A percentile compares a stretch with the other conserved stretches of the same genome.
phyloP scores from a whole-genome alignment of 1,284 basidiomycete species.

The Malassezia globosa region DNA sequence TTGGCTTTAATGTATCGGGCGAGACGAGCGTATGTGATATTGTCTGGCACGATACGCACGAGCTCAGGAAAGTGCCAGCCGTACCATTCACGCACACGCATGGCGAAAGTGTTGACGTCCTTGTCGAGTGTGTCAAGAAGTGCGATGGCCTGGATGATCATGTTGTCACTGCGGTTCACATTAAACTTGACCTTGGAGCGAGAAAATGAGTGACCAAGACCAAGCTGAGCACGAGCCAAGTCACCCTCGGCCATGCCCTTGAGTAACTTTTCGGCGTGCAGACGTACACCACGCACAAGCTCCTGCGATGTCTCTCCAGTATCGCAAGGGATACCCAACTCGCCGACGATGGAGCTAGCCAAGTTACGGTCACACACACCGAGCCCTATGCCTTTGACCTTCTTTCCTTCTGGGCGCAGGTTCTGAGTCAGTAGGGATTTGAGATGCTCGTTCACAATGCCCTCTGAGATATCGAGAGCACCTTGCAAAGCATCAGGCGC shows the following conservation, averaged over 20 bases:
- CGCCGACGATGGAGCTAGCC: constrained; percentile 68
- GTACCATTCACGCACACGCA: constrained; percentile 98
- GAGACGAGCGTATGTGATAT: constrained; percentile 81
- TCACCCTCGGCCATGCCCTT: constrained; percentile 75
- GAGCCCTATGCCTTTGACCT: constrained; percentile 61
- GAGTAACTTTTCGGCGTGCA: constrained; percentile 82
- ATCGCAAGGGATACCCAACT: constrained; percentile 69
- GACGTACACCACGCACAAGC: constrained; percentile 81
- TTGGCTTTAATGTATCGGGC: constrained; percentile 86
- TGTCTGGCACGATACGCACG: constrained; percentile 84
- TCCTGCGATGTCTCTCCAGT: constrained; percentile 76
- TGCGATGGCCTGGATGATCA: constrained; percentile 99
- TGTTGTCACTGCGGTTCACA: constrained; percentile 97
- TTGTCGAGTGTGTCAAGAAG: constrained; percentile 98
- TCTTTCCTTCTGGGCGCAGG: constrained; percentile 68
- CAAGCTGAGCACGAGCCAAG: constrained; percentile 73
- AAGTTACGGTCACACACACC: constrained; percentile 72
- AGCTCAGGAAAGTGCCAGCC: constrained; percentile 99
- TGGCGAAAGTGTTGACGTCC: constrained; percentile 96
- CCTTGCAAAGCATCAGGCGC: constrained; percentile 94
- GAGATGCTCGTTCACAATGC: constrained; percentile 76
- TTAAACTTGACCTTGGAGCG: constrained; percentile 94
- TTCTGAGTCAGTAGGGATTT: constrained; percentile 78
- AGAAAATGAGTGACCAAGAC: constrained; percentile 94
- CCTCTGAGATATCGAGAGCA: constrained; percentile 91